These are phyloP conservation scores for Flaveria ramosissima DNA, from an alignment of 129 eudicot species.

Conservation along the genomic window DNA sequence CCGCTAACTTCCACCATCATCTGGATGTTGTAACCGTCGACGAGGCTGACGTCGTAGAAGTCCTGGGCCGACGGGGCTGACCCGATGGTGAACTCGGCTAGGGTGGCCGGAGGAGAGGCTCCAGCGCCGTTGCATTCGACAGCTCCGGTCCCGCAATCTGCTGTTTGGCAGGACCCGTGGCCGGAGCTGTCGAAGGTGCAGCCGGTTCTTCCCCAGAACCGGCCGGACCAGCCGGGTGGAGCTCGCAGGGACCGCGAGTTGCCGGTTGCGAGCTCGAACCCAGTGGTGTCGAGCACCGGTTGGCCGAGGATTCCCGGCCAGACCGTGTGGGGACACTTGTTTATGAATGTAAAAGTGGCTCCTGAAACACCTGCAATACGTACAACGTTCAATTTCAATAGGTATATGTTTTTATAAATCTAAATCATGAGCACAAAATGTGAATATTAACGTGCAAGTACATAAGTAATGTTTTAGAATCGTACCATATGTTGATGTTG, in stretches of 20 bases:
- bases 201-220: conserved; percentile 78
- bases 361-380: conserved; percentile 39
- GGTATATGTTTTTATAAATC: neutral
- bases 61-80: conserved; percentile 47
- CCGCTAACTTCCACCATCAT: conserved; percentile 56
- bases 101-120: conserved; percentile 65
- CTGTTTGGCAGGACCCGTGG: conserved; percentile 51
- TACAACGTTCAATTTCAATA: neutral
- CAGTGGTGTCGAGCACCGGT: conserved; percentile 60
- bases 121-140: conserved; percentile 66
- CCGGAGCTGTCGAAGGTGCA: conserved; percentile 51
- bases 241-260: conserved; percentile 52
- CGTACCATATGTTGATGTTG: too few species aligned
- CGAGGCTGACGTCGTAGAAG: conserved; percentile 77
- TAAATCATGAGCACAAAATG: neutral
- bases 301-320: conserved; percentile 76
- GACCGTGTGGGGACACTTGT: conserved; percentile 56
- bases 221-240: conserved; percentile 76
- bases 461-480: too few species aligned
- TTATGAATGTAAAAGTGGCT: conserved; percentile 57
- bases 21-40: conserved; percentile 68
- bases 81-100: conserved; percentile 79
- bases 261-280: conserved; percentile 56
- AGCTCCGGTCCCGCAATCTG: conserved; percentile 64
- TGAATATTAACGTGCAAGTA: neutral